Conservation (phyloP, 176 grass and related monocot species). For the Triticum urartu region DNA sequence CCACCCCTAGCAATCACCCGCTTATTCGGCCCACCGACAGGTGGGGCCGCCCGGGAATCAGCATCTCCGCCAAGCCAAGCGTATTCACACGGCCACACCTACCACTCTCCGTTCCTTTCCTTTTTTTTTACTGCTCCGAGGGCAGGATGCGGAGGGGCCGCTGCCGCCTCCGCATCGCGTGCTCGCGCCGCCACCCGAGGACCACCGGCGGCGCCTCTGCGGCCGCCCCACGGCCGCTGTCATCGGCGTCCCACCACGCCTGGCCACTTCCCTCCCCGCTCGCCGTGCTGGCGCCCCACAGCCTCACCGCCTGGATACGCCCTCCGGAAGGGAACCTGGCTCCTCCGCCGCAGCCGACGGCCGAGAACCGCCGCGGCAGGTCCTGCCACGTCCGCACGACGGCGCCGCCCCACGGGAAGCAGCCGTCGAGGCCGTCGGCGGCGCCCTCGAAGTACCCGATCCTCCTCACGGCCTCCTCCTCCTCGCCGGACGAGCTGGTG, state of each 20-base stretch:
- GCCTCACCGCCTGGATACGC: not conserved
- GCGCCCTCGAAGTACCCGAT: constrained; percentile 26
- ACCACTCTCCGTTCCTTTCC: not conserved
- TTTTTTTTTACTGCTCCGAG: not conserved
- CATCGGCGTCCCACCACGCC: constrained; percentile 48
- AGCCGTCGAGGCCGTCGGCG: constrained; percentile 1
- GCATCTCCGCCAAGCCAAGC: constrained; percentile 12
- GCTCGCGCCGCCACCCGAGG: constrained; percentile 36
- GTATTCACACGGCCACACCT: not conserved
- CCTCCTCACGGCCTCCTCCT: not conserved
- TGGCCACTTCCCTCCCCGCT: not conserved
- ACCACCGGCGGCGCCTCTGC: constrained; percentile 29
- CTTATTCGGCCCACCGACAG: constrained; percentile 1
- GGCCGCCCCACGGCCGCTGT: not conserved
- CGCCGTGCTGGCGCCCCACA: constrained; percentile 44
- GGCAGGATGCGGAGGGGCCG: not conserved
- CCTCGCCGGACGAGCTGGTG: constrained; percentile 29
- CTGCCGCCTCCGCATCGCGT: not conserved
- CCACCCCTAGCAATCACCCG: constrained; percentile 1
- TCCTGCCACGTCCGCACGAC: constrained; percentile 56
- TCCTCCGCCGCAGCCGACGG: not conserved
- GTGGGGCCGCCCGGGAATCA: not conserved
- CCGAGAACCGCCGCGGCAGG: constrained; percentile 18
- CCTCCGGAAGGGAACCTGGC: not conserved
- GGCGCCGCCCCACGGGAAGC: constrained; percentile 45